Evolutionary conservation across 2,329 filamentous ascomycete genomes (phyloP).

Genomic region (Beauveria rudraprayagi): DNA sequence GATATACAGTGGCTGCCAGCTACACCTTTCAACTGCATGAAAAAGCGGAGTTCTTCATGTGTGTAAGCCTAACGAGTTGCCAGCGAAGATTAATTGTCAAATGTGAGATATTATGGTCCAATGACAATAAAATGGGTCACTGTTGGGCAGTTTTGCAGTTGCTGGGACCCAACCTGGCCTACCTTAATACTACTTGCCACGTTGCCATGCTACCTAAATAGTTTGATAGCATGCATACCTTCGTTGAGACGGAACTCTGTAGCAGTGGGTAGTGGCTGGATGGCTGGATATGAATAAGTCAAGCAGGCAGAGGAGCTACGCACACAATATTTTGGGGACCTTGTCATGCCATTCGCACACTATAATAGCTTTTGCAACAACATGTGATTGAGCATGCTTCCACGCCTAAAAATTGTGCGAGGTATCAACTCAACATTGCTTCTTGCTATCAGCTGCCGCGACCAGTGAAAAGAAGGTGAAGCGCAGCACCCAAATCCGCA

Average conservation of each 20-base stretch:
- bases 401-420: not conserved
- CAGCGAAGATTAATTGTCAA: not conserved
- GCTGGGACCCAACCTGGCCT: not conserved
- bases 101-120: constrained; percentile 4
- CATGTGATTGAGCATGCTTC: not conserved
- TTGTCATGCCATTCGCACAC: not conserved
- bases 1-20: not conserved
- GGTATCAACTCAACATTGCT: not conserved
- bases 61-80: constrained; percentile 5
- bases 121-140: constrained; percentile 6
- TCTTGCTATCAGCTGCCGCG: not conserved
- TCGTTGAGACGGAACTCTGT: not conserved
- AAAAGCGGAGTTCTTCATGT: constrained; percentile 9
- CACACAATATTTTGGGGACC: not conserved
- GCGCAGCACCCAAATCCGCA: not conserved
- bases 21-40: not conserved
- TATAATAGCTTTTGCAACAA: not conserved
- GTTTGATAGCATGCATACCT: not conserved
- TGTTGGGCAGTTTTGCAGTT: constrained; percentile 8
- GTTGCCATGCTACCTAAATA: no score
- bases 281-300: not conserved
- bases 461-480: not conserved
- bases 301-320: not conserved
- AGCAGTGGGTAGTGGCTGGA: not conserved
- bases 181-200: no score